phyloP scores from a whole-genome alignment of 345 rosid species.

The Sisymbrium altissimum region DNA sequence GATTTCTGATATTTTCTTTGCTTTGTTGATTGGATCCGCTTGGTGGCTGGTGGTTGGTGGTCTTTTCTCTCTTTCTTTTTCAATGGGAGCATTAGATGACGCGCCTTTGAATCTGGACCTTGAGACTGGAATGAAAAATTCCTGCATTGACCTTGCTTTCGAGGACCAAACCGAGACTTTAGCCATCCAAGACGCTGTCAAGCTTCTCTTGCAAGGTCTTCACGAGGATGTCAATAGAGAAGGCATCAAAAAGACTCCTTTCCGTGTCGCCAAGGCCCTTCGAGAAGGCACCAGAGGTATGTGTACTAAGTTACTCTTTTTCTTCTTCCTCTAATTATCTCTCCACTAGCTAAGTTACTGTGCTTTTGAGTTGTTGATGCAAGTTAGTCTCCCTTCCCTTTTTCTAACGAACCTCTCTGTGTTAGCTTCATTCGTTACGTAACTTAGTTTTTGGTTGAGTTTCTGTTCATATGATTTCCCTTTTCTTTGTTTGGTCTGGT shows the following conservation, averaged over 20 bases:
- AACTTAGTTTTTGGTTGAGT: not conserved
- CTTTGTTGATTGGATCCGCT: too few relatives aligned
- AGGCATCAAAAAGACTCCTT: conserved; percentile 86
- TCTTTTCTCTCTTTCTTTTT: too few relatives aligned
- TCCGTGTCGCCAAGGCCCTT: conserved; percentile 94
- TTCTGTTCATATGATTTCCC: not conserved
- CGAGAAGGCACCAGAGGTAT: conserved; percentile 86
- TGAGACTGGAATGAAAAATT: conserved; percentile 51
- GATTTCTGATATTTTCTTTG: conserved; percentile 25
- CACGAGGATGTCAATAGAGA: conserved; percentile 78
- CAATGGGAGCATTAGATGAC: conserved; percentile 83
- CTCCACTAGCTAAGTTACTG: not conserved
- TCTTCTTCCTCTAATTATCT: not conserved
- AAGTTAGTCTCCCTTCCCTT: not conserved
- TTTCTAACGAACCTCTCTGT: not conserved
- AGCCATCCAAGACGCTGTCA: conserved; percentile 82
- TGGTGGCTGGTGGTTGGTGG: too few relatives aligned
- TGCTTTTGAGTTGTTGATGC: not conserved
- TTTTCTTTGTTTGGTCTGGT: not conserved
- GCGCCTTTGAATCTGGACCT: conserved; percentile 58
- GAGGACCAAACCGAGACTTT: conserved; percentile 58
- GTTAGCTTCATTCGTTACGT: not conserved
- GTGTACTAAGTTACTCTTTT: too few relatives aligned
- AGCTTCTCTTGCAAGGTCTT: conserved; percentile 72
- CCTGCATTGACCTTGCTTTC: conserved; percentile 40